Percentiles rank a stretch among this genome's conserved stretches.
Evolutionary conservation across 2,329 filamentous ascomycete species (phyloP).

Genomic region (Cordyceps pruinosa): DNA sequence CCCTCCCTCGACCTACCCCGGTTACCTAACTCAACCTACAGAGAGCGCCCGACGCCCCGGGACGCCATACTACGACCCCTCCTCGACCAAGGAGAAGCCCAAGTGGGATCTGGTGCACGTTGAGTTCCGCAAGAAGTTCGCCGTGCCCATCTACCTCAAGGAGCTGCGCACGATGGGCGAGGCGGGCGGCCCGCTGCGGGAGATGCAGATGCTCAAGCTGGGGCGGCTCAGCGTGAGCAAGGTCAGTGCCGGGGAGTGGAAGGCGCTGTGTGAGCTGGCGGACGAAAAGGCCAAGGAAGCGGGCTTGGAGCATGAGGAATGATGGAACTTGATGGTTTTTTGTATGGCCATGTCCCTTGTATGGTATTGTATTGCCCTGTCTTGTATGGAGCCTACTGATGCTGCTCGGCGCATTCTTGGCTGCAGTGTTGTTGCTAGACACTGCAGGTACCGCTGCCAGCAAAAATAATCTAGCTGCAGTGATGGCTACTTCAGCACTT

Average conservation of each 20-base stretch:
- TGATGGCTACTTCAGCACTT: too few relatives aligned
- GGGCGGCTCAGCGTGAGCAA: slow-evolving; percentile 74
- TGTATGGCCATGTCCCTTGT: neutral
- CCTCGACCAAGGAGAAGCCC: slow-evolving; percentile 50
- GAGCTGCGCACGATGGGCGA: slow-evolving; percentile 61
- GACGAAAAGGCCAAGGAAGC: slow-evolving; percentile 34
- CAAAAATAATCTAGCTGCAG: too few relatives aligned
- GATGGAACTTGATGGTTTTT: neutral
- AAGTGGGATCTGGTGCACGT: slow-evolving; percentile 87
- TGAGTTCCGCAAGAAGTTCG: slow-evolving; percentile 77
- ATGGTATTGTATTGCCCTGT: neutral
- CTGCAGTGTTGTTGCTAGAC: too few relatives aligned
- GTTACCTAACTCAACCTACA: slow-evolving; percentile 13
- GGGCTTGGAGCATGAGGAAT: slow-evolving; percentile 30
- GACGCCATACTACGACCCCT: slow-evolving; percentile 73
- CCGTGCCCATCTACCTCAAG: slow-evolving; percentile 59
- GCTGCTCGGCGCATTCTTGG: too few relatives aligned
- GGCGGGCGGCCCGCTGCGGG: slow-evolving; percentile 50
- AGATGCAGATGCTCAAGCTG: slow-evolving; percentile 79
- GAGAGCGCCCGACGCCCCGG: slow-evolving; percentile 27
- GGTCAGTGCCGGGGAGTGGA: slow-evolving; percentile 59
- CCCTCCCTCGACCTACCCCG: neutral
- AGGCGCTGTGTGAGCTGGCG: slow-evolving; percentile 50
- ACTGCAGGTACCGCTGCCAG: too few relatives aligned
- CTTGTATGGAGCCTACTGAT: neutral